A percentile compares a stretch with the other conserved stretches of the same genome.
Evolutionary conservation across 192 early-diverging fungal species (phyloP).

Genomic region (Entrophospora sp.): DNA sequence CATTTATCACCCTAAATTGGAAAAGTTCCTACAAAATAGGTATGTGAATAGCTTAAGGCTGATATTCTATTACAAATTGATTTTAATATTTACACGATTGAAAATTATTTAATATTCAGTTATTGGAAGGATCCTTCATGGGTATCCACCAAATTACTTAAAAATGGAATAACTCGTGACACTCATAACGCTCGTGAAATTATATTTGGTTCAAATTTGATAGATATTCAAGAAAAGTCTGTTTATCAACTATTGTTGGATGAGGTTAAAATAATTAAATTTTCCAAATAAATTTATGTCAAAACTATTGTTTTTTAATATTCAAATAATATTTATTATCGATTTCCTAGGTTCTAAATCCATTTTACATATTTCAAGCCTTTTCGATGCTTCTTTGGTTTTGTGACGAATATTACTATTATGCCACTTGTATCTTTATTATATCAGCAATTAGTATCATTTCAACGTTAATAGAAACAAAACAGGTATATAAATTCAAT

Average conservation of each 20-base stretch:
- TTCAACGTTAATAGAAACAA: conserved; percentile 72
- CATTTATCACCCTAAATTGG: conserved; percentile 39
- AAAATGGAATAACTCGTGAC: conserved; percentile 44
- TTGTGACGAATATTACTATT: conserved; percentile 91
- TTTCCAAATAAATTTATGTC: background rate
- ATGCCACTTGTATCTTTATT: conserved; percentile 84
- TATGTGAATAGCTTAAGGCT: background rate
- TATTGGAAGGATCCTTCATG: conserved; percentile 49
- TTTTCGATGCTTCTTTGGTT: conserved; percentile 74
- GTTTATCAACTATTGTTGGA: conserved; percentile 51
- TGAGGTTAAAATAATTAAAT: conserved; percentile 32
- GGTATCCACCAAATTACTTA: conserved; percentile 30
- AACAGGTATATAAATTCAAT: conserved; percentile 32
- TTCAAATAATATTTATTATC: background rate
- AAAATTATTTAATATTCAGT: background rate
- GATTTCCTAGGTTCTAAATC: conserved; percentile 49
- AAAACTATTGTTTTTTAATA: background rate
- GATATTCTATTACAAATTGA: background rate
- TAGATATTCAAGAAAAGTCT: conserved; percentile 63
- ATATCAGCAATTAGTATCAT: conserved; percentile 75
- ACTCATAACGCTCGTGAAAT: conserved; percentile 45
- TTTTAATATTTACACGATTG: background rate
- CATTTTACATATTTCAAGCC: conserved; percentile 77
- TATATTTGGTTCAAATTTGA: conserved; percentile 67
- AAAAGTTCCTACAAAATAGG: conserved; percentile 38